Conservation (phyloP, 352 stramenopile genomes). For the Blastocystis sp. region DNA sequence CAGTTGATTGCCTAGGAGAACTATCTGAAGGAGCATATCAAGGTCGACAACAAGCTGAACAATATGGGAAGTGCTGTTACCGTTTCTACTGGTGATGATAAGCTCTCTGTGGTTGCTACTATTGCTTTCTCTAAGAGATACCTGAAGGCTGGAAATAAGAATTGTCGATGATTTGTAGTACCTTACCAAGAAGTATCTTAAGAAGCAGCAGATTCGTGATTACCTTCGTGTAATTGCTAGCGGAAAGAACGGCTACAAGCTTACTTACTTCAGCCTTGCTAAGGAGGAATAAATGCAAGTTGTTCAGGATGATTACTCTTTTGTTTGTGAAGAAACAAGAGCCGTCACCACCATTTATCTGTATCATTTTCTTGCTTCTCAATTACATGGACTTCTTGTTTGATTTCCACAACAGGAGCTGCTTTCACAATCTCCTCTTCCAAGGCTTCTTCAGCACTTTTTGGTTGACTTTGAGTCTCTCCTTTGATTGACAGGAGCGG, state of each 20-base stretch:
- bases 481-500: neutral
- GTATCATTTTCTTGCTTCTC: neutral
- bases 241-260: slow-evolving; percentile 93
- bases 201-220: slow-evolving; percentile 99
- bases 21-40: slow-evolving; percentile 98
- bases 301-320: slow-evolving; percentile 37
- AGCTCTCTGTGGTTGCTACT: slow-evolving; percentile 88
- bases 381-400: neutral
- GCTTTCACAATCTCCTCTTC: slow-evolving; percentile 33
- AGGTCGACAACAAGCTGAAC: slow-evolving; percentile 95
- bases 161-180: slow-evolving; percentile 76
- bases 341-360: slow-evolving; percentile 45
- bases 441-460: neutral
- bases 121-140: slow-evolving; percentile 95
- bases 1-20: slow-evolving; percentile 77
- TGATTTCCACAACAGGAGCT: neutral
- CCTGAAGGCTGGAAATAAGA: slow-evolving; percentile 71
- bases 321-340: slow-evolving; percentile 47
- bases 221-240: slow-evolving; percentile 98
- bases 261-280: slow-evolving; percentile 43
- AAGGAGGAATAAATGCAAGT: slow-evolving; percentile 58
- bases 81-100: slow-evolving; percentile 92
- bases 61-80: slow-evolving; percentile 89
- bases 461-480: neutral
- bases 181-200: slow-evolving; percentile 99